A percentile compares a stretch with the other conserved stretches of the same genome.
phyloP scores from a whole-genome alignment of 2,329 filamentous ascomycete species.

The Drechslera avenae region DNA sequence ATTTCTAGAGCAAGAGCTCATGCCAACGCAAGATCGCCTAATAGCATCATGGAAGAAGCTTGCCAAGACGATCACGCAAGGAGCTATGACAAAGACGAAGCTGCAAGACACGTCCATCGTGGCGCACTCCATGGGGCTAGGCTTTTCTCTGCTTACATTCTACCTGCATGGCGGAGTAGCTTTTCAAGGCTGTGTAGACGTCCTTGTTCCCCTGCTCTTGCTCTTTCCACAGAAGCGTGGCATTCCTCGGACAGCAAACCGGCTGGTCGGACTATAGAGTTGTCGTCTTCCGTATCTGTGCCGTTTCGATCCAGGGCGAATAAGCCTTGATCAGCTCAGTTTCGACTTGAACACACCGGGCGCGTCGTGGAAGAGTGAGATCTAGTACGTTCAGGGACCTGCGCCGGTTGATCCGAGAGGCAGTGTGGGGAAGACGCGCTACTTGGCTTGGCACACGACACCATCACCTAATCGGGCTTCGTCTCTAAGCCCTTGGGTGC shows the following conservation, averaged over 20 bases:
- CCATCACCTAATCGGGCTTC: conserved; percentile 28
- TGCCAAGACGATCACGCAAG: conserved; percentile 29
- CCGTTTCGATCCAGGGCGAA: no score
- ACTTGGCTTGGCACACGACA: conserved; percentile 37
- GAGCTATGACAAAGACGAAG: conserved; percentile 9
- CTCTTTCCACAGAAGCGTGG: neutral
- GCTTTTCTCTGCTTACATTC: neutral
- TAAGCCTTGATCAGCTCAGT: neutral
- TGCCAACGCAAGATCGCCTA: conserved; percentile 19
- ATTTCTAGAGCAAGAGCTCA: conserved; percentile 15
- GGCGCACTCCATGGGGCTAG: no score
- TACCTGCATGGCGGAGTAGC: no score
- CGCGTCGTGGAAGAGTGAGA: conserved; percentile 8
- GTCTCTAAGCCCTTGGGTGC: conserved; percentile 15
- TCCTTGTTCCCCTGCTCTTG: conserved; percentile 1
- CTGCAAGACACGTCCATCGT: no score
- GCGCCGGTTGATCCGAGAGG: conserved; percentile 32
- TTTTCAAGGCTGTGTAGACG: neutral
- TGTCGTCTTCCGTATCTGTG: neutral
- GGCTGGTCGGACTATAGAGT: no score
- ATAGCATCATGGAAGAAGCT: conserved; percentile 15
- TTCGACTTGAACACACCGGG: neutral
- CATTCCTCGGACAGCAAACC: neutral
- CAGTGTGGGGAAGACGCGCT: conserved; percentile 34
- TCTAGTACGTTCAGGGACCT: conserved; percentile 23